Conservation (phyloP, 2,329 filamentous ascomycete species). For the Botrytis byssoidea region DNA sequence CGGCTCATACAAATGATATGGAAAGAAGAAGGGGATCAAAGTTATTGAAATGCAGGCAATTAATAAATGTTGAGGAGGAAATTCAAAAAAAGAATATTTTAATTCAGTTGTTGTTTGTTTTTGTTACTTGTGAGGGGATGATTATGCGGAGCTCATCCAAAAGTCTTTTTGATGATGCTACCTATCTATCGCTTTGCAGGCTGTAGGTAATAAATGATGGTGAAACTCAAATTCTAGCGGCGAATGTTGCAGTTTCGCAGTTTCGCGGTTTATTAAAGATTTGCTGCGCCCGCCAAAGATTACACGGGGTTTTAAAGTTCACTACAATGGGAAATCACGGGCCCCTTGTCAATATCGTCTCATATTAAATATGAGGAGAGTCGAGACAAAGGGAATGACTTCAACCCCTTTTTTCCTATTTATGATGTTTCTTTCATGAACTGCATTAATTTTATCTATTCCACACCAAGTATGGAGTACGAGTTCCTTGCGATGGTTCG, state of each 20-base stretch:
- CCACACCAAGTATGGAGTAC: not conserved
- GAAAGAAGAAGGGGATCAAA: not conserved
- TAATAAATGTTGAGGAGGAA: conserved; percentile 23
- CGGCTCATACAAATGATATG: conserved; percentile 21
- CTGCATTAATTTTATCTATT: conserved; percentile 10
- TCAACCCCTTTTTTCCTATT: not conserved
- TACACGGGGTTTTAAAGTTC: conserved; percentile 3
- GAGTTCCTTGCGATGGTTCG: not conserved
- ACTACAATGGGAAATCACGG: conserved; percentile 3
- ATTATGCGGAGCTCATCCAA: conserved; percentile 12
- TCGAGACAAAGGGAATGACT: not conserved
- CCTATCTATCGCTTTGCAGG: not conserved
- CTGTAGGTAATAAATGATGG: conserved; percentile 3
- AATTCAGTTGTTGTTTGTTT: not conserved
- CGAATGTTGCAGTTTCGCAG: not conserved
- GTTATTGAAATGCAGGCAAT: not conserved
- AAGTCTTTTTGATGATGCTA: conserved; percentile 3
- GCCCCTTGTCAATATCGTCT: not conserved
- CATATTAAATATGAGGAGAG: conserved; percentile 2
- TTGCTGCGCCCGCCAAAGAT: conserved; percentile 3
- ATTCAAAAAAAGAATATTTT: conserved; percentile 13
- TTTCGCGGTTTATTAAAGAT: not conserved
- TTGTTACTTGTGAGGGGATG: not conserved
- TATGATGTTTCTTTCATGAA: not conserved
- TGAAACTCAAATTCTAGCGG: conserved; percentile 14